Evolutionary conservation across 257 asterid species (phyloP).

Genomic region (Sherardia arvensis): DNA sequence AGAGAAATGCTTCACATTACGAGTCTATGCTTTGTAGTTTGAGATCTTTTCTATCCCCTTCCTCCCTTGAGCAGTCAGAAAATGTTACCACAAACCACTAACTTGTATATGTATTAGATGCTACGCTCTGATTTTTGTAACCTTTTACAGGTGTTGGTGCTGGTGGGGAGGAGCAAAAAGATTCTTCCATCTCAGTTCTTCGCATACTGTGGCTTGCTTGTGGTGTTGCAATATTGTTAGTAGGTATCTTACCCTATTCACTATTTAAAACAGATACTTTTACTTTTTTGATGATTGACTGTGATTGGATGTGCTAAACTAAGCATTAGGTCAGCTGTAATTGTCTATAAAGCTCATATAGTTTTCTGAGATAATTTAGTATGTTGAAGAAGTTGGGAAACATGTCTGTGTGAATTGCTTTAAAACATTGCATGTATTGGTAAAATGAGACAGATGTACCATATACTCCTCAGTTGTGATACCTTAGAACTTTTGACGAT

Average conservation of each 20-base stretch:
- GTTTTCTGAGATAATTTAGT: background rate
- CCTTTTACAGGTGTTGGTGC: constrained; percentile 75
- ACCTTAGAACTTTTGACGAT: background rate
- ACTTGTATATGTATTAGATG: background rate
- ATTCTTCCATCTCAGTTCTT: constrained; percentile 54
- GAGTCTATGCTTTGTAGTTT: background rate
- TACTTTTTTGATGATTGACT: background rate
- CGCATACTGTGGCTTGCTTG: constrained; percentile 80
- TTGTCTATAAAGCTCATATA: background rate
- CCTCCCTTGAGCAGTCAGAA: background rate
- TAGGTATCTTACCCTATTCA: constrained; percentile 80
- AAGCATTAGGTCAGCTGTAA: background rate
- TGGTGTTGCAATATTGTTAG: constrained; percentile 85
- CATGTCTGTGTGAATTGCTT: background rate
- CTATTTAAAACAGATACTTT: constrained; percentile 18
- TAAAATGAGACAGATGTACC: background rate
- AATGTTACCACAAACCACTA: background rate
- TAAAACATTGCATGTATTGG: background rate
- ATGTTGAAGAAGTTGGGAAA: constrained; percentile 5
- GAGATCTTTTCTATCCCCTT: background rate
- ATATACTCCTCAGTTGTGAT: background rate
- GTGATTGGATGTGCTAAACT: background rate
- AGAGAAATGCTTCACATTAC: background rate
- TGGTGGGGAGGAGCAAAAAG: constrained; percentile 92
- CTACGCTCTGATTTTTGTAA: background rate